Conservation (phyloP, 345 rosid genomes). For the Sonneratia caseolaris region DNA sequence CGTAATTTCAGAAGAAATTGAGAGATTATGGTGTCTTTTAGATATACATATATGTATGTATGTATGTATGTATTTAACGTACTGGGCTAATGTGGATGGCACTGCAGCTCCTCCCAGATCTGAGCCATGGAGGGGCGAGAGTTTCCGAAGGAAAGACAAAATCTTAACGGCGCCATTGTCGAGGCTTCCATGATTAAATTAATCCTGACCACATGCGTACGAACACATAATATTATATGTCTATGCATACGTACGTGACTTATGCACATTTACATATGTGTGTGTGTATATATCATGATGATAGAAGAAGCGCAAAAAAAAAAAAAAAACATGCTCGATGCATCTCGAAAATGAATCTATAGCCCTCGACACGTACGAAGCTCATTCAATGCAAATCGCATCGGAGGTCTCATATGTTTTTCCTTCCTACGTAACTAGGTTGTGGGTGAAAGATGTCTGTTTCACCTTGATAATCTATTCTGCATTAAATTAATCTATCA, state of each 20-base stretch:
- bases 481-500: background rate
- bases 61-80: background rate
- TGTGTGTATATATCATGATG: background rate
- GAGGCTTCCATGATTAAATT: slow-evolving; percentile 1
- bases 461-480: slow-evolving; percentile 23
- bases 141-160: background rate
- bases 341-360: slow-evolving; percentile 42
- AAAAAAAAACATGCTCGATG: slow-evolving; percentile 10
- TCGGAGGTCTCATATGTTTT: slow-evolving; percentile 24
- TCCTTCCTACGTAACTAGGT: slow-evolving; percentile 11
- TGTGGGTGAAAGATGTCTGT: slow-evolving; percentile 46
- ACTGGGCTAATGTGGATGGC: background rate
- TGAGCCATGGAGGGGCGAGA: background rate
- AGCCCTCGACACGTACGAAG: slow-evolving; percentile 26
- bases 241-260: too few relatives aligned
- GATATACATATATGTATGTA: background rate
- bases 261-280: too few relatives aligned
- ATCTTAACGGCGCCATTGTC: slow-evolving; percentile 17
- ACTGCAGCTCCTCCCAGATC: background rate
- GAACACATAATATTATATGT: background rate
- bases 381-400: slow-evolving; percentile 41
- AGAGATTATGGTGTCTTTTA: too few relatives aligned
- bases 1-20: too few relatives aligned
- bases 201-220: background rate
- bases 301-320: background rate